Evolutionary conservation across 495 filamentous ascomycete species (phyloP).

Genomic region (Oidiodendron maius): DNA sequence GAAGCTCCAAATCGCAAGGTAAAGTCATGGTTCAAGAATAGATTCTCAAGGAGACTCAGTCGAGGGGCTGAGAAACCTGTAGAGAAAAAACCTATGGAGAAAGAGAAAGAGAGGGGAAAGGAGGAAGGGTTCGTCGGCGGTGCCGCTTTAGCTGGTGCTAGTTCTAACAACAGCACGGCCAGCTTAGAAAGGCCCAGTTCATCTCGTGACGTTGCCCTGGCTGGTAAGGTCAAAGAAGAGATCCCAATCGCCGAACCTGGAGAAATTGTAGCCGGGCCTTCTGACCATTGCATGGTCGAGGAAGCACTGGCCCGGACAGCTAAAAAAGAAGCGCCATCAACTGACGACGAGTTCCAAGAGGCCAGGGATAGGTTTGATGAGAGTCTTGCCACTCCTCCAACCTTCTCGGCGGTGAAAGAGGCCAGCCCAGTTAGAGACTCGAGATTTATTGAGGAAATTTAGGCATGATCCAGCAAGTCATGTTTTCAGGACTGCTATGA

Average conservation of each 20-base stretch:
- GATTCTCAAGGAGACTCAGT: conserved; percentile 40
- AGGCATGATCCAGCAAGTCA: too few relatives aligned
- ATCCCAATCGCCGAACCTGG: neutral
- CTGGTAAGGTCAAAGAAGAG: conserved; percentile 25
- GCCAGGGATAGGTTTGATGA: conserved; percentile 42
- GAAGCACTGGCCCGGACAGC: neutral
- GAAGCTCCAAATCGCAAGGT: conserved; percentile 43
- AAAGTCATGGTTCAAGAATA: conserved; percentile 56
- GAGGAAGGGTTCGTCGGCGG: conserved; percentile 42
- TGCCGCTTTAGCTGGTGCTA: conserved; percentile 30
- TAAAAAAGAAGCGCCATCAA: conserved; percentile 2
- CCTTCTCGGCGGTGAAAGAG: conserved; percentile 17
- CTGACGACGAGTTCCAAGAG: conserved; percentile 23
- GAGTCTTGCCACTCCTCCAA: conserved; percentile 24
- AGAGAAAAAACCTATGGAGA: conserved; percentile 26
- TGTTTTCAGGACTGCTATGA: too few relatives aligned
- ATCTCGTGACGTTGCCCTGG: conserved; percentile 46
- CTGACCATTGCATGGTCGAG: neutral
- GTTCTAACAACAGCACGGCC: conserved; percentile 27
- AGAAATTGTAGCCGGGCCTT: neutral
- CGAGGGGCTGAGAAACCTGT: too few relatives aligned
- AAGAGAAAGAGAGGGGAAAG: conserved; percentile 16
- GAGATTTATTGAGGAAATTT: conserved; percentile 29
- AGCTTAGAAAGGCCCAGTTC: conserved; percentile 31
- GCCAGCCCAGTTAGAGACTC: conserved; percentile 21